Percentiles rank a stretch among this genome's conserved stretches.
Conservation (phyloP, 768 basidiomycete genomes). For the Psilocybe cubensis region DNA sequence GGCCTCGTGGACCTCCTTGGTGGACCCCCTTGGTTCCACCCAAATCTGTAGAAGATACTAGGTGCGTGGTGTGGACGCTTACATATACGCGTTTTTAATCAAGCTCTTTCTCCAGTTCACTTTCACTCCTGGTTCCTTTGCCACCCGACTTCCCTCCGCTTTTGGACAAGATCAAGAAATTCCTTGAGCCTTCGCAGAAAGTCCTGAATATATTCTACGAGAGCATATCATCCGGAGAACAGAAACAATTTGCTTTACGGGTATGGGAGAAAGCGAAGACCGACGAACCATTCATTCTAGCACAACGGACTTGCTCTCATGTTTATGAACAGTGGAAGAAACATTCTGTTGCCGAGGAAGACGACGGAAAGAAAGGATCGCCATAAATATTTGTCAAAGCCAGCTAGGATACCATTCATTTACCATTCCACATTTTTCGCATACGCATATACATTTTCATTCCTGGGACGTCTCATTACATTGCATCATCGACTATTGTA, state of each 20-base stretch:
- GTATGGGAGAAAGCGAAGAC: conserved; percentile 69
- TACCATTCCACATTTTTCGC: conserved; percentile 2
- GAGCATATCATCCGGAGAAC: conserved; percentile 60
- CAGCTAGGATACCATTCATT: conserved; percentile 10
- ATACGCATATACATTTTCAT: conserved; percentile 15
- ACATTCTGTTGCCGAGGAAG: conserved; percentile 42
- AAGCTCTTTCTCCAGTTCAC: conserved; percentile 34
- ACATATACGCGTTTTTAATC: conserved; percentile 2
- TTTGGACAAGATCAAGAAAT: conserved; percentile 51
- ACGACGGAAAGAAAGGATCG: conserved; percentile 40
- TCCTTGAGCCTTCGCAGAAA: conserved; percentile 60
- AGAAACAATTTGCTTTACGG: conserved; percentile 56
- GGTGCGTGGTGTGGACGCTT: conserved; percentile 30
- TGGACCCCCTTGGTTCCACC: conserved; percentile 46
- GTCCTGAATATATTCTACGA: conserved; percentile 54
- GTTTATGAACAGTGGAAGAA: conserved; percentile 52
- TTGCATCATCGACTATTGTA: conserved; percentile 18
- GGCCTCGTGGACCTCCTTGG: conserved; percentile 27
- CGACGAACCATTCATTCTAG: conserved; percentile 59
- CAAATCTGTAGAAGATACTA: conserved; percentile 41
- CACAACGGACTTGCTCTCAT: conserved; percentile 40
- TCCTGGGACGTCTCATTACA: conserved; percentile 2
- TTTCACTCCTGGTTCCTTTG: conserved; percentile 59
- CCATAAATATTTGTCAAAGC: conserved; percentile 21
- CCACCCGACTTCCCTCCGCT: conserved; percentile 61